phyloP scores from a whole-genome alignment of 2,329 filamentous ascomycete species.

The Purpureocillium lavendulum region DNA sequence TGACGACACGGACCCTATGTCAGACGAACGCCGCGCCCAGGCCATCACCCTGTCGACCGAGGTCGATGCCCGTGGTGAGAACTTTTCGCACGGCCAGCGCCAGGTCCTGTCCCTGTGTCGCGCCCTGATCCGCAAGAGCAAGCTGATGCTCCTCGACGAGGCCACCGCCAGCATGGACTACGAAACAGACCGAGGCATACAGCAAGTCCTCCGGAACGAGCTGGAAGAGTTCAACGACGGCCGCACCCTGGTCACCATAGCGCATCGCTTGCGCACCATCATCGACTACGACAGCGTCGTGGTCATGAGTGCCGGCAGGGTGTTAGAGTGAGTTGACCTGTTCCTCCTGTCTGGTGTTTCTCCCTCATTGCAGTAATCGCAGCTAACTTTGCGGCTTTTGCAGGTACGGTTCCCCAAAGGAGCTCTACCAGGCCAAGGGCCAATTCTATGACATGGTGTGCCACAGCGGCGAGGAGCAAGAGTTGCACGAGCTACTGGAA shows the following conservation, averaged over 20 bases:
- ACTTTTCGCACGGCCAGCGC: conserved; percentile 50
- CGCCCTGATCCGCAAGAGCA: conserved; percentile 45
- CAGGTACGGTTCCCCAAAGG: conserved; percentile 36
- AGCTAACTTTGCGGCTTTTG: too few relatives aligned
- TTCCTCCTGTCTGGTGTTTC: too few relatives aligned
- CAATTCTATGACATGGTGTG: conserved; percentile 47
- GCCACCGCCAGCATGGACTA: conserved; percentile 53
- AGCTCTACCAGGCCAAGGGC: conserved; percentile 34
- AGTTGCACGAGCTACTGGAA: conserved; percentile 28
- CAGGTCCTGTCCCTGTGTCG: conserved; percentile 51
- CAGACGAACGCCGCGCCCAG: conserved; percentile 8
- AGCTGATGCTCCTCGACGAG: conserved; percentile 49
- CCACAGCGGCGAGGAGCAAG: conserved; percentile 44
- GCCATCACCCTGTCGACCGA: conserved; percentile 31
- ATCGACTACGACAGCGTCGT: conserved; percentile 52
- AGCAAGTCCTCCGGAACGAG: conserved; percentile 41
- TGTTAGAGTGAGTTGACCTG: conserved; percentile 36
- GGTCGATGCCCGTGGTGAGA: conserved; percentile 44
- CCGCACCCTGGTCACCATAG: conserved; percentile 49
- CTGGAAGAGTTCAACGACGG: conserved; percentile 34
- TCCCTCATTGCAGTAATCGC: too few relatives aligned
- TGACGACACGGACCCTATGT: conserved; percentile 11
- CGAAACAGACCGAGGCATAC: conserved; percentile 47
- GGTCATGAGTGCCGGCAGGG: conserved; percentile 45
- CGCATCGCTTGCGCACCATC: conserved; percentile 49